Conservation (phyloP, 768 basidiomycete genomes). For the Cubamyces sp. region DNA sequence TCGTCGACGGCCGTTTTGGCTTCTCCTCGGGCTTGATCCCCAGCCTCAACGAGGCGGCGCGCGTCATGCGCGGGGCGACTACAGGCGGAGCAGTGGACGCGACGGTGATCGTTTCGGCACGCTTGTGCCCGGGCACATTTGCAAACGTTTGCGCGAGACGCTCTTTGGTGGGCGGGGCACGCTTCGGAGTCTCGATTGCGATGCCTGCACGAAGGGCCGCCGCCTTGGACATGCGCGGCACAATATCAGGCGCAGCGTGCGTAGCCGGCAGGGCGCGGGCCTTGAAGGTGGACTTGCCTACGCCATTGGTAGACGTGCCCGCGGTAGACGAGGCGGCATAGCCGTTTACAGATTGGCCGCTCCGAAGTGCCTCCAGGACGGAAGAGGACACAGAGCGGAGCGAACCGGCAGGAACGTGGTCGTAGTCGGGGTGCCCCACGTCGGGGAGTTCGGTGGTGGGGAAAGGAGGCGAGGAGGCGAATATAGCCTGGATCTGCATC, state of each 20-base stretch:
- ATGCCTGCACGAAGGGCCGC: slow-evolving; percentile 73
- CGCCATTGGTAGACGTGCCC: slow-evolving; percentile 46
- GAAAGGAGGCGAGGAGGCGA: slow-evolving; percentile 84
- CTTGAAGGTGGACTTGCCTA: slow-evolving; percentile 57
- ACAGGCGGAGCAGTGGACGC: slow-evolving; percentile 74
- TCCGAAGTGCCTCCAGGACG: slow-evolving; percentile 48
- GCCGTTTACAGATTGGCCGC: slow-evolving; percentile 38
- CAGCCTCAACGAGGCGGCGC: slow-evolving; percentile 70
- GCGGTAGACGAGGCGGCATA: slow-evolving; percentile 50
- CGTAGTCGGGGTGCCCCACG: slow-evolving; percentile 42
- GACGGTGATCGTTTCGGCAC: slow-evolving; percentile 65
- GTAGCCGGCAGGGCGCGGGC: slow-evolving; percentile 72
- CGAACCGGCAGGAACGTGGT: slow-evolving; percentile 32
- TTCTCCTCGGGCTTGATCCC: slow-evolving; percentile 45
- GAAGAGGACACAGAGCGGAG: slow-evolving; percentile 51
- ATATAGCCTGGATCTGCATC: slow-evolving; percentile 76
- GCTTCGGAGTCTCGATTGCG: slow-evolving; percentile 47
- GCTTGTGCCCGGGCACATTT: slow-evolving; percentile 84
- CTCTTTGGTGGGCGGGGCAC: slow-evolving; percentile 63
- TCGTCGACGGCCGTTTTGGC: slow-evolving; percentile 26
- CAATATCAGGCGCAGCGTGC: slow-evolving; percentile 64
- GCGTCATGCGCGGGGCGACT: slow-evolving; percentile 76
- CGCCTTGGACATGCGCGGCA: slow-evolving; percentile 76
- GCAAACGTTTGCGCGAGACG: slow-evolving; percentile 65
- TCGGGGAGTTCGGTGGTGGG: slow-evolving; percentile 65